Evolutionary conservation across 2,329 filamentous ascomycete species (phyloP).

Genomic region (Colletotrichum sp.): DNA sequence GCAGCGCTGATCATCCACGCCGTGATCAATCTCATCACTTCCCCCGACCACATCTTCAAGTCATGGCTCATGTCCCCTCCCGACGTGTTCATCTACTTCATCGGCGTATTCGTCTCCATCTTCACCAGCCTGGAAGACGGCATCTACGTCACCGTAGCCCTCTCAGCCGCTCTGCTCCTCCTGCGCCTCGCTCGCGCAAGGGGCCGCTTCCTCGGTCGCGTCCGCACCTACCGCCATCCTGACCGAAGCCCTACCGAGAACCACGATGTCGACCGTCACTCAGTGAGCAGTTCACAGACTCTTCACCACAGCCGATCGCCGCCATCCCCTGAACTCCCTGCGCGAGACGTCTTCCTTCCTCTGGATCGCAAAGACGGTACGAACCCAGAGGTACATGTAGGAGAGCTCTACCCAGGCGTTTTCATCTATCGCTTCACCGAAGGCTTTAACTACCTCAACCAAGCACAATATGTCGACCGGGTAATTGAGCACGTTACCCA

Average conservation of each 20-base stretch:
- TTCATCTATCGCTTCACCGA: conserved; percentile 62
- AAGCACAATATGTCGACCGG: conserved; percentile 54
- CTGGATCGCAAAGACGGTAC: conserved; percentile 55
- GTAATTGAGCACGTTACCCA: conserved; percentile 48
- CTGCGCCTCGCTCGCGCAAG: conserved; percentile 49
- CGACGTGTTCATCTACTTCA: conserved; percentile 77
- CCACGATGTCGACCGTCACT: not conserved
- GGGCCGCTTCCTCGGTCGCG: conserved; percentile 50
- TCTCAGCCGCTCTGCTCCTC: conserved; percentile 48
- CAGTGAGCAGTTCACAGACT: conserved; percentile 8
- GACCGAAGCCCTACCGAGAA: conserved; percentile 18
- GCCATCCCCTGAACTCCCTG: not conserved
- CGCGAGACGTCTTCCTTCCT: conserved; percentile 47
- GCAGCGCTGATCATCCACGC: conserved; percentile 86
- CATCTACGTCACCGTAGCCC: conserved; percentile 52
- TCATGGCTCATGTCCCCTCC: conserved; percentile 80
- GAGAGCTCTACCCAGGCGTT: conserved; percentile 56
- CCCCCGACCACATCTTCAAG: conserved; percentile 75
- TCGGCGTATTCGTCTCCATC: conserved; percentile 65
- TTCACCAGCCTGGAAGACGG: conserved; percentile 55
- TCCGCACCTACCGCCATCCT: conserved; percentile 21
- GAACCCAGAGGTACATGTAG: conserved; percentile 51
- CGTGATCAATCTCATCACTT: conserved; percentile 76
- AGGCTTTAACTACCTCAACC: conserved; percentile 63
- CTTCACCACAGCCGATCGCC: not conserved